A percentile compares a stretch with the other conserved stretches of the same genome.
These are phyloP conservation scores for Rutidosis leptorrhynchoides DNA, from an alignment of 129 eudicot species.

Conservation along the genomic window DNA sequence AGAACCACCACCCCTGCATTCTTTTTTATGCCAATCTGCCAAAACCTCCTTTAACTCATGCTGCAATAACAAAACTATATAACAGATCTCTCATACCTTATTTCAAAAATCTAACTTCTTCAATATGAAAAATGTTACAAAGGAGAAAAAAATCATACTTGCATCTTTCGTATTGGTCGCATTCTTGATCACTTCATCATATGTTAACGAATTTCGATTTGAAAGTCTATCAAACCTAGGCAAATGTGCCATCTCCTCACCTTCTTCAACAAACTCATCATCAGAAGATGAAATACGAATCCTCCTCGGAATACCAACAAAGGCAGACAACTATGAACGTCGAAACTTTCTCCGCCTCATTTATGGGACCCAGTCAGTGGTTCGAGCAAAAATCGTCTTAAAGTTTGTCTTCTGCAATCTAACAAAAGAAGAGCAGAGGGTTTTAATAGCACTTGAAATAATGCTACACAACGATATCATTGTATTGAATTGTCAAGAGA, in stretches of 20 bases:
- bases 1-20: conserved; percentile 1
- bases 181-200: conserved; percentile 61
- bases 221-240: conserved; percentile 43
- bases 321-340: conserved; percentile 71
- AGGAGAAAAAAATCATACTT: conserved; percentile 39
- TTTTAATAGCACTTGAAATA: conserved; percentile 74
- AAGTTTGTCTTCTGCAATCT: conserved; percentile 86
- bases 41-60: conserved; percentile 13
- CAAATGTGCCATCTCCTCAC: conserved; percentile 45
- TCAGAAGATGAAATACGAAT: conserved; percentile 53
- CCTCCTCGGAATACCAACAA: conserved; percentile 68
- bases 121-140: conserved; percentile 27
- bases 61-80: conserved; percentile 25
- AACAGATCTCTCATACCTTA: conserved; percentile 14
- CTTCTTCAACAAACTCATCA: conserved; percentile 27
- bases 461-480: conserved; percentile 76
- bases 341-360: conserved; percentile 76
- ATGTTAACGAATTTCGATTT: conserved; percentile 54
- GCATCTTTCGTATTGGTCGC: conserved; percentile 48
- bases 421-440: conserved; percentile 77
- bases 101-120: conserved; percentile 17
- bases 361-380: conserved; percentile 66
- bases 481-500: conserved; percentile 70
- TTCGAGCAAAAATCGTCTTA: conserved; percentile 58
- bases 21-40: neutral